A percentile compares a stretch with the other conserved stretches of the same genome.
phyloP scores from a whole-genome alignment of 345 rosid genomes.

The Citrus trifoliata region DNA sequence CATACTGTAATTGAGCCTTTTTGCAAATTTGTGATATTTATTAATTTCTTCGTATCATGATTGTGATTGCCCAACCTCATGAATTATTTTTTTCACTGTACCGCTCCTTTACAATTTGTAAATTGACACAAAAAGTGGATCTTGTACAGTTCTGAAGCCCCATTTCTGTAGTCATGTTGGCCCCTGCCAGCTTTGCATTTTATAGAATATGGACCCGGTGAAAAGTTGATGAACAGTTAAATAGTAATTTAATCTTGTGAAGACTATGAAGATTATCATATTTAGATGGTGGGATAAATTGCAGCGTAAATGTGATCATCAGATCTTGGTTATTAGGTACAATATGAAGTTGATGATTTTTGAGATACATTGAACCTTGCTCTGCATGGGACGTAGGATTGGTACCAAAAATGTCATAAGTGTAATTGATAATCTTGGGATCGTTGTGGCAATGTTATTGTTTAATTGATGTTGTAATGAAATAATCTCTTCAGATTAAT shows the following conservation, averaged over 20 bases:
- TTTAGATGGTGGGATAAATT: neutral
- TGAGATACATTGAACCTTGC: conserved; percentile 3
- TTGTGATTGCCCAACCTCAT: conserved; percentile 17
- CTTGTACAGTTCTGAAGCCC: neutral
- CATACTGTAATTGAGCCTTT: neutral
- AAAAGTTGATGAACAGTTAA: too few species aligned
- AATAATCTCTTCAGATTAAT: neutral
- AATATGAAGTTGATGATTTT: neutral
- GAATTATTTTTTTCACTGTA: neutral
- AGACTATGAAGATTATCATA: neutral
- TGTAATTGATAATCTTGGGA: neutral
- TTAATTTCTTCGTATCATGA: conserved; percentile 9
- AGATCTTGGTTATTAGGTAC: neutral
- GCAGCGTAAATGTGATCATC: neutral
- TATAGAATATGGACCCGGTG: neutral
- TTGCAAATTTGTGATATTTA: neutral
- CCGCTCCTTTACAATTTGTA: neutral
- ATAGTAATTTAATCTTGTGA: neutral
- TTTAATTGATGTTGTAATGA: neutral
- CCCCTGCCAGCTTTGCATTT: neutral
- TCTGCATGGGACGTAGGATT: conserved; percentile 2
- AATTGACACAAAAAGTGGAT: conserved; percentile 7
- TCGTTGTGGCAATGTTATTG: neutral
- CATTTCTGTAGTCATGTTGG: conserved; percentile 2
- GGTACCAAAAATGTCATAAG: neutral